phyloP scores from a whole-genome alignment of 2,329 filamentous ascomycete species.

The Neurospora crassa region DNA sequence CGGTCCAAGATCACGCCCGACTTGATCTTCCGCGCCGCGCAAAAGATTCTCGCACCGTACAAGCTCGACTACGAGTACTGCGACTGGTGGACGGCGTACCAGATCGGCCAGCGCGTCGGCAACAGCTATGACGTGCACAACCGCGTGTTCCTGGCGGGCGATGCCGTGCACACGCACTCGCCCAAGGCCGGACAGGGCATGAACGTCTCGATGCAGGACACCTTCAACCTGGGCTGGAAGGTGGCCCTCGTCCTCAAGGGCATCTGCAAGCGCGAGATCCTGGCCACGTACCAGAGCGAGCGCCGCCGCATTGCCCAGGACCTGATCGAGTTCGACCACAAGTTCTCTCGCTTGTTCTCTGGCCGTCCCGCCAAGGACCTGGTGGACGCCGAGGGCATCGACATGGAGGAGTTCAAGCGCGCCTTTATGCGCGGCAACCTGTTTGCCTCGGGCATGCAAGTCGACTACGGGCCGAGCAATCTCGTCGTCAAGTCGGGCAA shows the following conservation, averaged over 20 bases:
- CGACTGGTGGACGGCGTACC: constrained; percentile 60
- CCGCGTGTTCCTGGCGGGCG: constrained; percentile 61
- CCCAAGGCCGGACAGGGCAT: constrained; percentile 63
- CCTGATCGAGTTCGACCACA: constrained; percentile 55
- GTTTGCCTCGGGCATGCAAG: constrained; percentile 47
- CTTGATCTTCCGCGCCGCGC: constrained; percentile 51
- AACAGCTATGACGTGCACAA: constrained; percentile 44
- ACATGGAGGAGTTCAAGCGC: constrained; percentile 52
- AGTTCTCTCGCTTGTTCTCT: constrained; percentile 46
- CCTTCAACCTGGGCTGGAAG: constrained; percentile 50
- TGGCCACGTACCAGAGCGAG: constrained; percentile 42
- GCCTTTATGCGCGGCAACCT: constrained; percentile 50
- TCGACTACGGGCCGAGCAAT: constrained; percentile 47
- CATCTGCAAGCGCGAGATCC: constrained; percentile 30
- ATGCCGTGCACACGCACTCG: constrained; percentile 47
- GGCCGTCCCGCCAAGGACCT: constrained; percentile 48
- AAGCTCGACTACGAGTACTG: constrained; percentile 53
- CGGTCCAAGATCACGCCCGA: constrained; percentile 54
- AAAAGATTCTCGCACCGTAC: constrained; percentile 58
- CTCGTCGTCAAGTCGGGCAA: constrained; percentile 45
- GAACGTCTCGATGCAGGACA: constrained; percentile 64
- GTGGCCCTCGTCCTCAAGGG: constrained; percentile 37
- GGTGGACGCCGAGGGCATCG: constrained; percentile 50
- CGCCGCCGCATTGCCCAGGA: constrained; percentile 52
- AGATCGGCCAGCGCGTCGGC: constrained; percentile 57